These are phyloP conservation scores for Alnus rubra DNA, from an alignment of 306 rosid genomes.

Conservation along the genomic window DNA sequence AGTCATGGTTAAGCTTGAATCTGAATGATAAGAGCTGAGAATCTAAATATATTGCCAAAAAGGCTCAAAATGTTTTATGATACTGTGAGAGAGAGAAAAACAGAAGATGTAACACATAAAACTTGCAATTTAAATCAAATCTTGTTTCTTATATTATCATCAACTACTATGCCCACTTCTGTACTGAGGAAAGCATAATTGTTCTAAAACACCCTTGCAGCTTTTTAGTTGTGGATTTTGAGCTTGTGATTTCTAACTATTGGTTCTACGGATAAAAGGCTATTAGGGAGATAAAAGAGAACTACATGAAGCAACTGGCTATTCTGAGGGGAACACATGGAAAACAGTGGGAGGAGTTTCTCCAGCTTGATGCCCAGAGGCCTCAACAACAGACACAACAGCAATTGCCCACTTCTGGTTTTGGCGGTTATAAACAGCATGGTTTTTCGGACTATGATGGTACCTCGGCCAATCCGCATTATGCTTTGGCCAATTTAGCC, in stretches of 20 bases:
- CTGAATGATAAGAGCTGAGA: background rate
- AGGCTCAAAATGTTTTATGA: background rate
- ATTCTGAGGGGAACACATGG: slow-evolving; percentile 64
- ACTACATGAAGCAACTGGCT: slow-evolving; percentile 74
- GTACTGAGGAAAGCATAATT: slow-evolving; percentile 10
- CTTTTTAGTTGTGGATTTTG: slow-evolving; percentile 16
- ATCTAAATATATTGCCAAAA: background rate
- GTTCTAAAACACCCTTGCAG: slow-evolving; percentile 1
- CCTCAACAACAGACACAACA: slow-evolving; percentile 73
- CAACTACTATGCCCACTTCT: slow-evolving; percentile 1
- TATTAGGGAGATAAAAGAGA: slow-evolving; percentile 80
- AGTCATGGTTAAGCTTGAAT: background rate
- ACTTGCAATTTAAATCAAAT: background rate
- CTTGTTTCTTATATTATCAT: background rate
- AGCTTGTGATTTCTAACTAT: slow-evolving; percentile 36
- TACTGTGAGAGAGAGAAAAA: slow-evolving; percentile 1
- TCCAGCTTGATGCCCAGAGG: slow-evolving; percentile 75
- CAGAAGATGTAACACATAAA: background rate
- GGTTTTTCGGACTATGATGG: slow-evolving; percentile 70
- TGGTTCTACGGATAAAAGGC: slow-evolving; percentile 51
- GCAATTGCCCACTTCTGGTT: slow-evolving; percentile 61
- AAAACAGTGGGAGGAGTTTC: slow-evolving; percentile 88
- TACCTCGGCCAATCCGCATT: slow-evolving; percentile 56
- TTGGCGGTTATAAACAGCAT: slow-evolving; percentile 69
- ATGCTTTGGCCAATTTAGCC: slow-evolving; percentile 55